A percentile compares a stretch with the other conserved stretches of the same genome.
phyloP scores from a whole-genome alignment of 106 monocot genomes.

The Phalaenopsis aphrodite region DNA sequence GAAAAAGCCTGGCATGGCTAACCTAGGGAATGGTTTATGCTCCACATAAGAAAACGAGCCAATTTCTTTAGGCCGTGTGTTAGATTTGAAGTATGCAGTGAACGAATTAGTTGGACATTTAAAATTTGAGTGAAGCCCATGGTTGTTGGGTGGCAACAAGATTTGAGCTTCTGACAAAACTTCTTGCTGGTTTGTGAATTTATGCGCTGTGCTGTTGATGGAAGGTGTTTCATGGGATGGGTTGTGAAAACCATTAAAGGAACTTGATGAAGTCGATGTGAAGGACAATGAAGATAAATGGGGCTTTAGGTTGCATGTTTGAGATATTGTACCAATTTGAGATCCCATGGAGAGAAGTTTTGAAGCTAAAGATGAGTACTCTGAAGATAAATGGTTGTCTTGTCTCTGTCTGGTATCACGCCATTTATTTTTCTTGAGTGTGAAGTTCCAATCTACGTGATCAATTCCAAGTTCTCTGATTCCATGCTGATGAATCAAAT shows the following conservation, averaged over 20 bases:
- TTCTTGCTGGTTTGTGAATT: slow-evolving; percentile 6
- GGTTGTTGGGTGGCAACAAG: slow-evolving; percentile 3
- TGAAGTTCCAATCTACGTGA: slow-evolving; percentile 6
- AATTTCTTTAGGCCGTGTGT: not conserved
- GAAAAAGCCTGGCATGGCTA: slow-evolving; percentile 2
- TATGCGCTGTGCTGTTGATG: not conserved
- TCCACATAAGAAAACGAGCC: slow-evolving; percentile 6
- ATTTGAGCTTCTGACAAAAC: slow-evolving; percentile 1
- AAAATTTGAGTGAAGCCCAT: not conserved
- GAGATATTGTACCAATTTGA: not conserved
- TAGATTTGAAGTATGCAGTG: not conserved
- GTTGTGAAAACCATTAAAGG: not conserved
- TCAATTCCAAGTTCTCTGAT: slow-evolving; percentile 5
- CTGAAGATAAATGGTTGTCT: not conserved
- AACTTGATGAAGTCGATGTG: not conserved
- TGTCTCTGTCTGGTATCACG: slow-evolving; percentile 8
- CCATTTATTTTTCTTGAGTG: slow-evolving; percentile 6
- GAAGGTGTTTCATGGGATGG: not conserved
- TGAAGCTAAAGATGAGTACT: slow-evolving; percentile 8
- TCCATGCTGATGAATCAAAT: slow-evolving; percentile 16
- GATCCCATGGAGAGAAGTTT: slow-evolving; percentile 4
- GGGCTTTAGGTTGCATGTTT: not conserved
- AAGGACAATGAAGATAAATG: not conserved
- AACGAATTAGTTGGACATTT: not conserved
- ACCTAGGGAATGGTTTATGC: slow-evolving; percentile 5